Base-by-base conservation (phyloP, 495 filamentous ascomycete genomes). In the Tuber borchii region DNA sequence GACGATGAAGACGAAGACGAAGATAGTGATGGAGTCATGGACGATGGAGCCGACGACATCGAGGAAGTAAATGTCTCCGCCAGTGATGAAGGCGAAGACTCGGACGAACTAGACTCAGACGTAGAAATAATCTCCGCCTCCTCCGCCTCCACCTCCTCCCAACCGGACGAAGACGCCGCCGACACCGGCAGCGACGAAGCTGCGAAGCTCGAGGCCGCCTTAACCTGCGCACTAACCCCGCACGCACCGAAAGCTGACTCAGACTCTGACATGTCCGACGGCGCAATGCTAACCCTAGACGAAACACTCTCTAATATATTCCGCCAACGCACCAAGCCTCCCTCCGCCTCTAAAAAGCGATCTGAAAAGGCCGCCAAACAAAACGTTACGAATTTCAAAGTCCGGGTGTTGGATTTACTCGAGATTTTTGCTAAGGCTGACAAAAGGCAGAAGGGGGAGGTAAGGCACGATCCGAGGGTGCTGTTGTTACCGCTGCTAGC, bases 371-470 rank as follows among this genome's bases (percentile, higher is more conserved):
- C 92, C 82, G 91, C 93, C 75, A 93, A 92, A 80, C 92, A 95
- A 73, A 92, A 88, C n/a, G 92, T 98, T 80, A 85, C 95, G 78
- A 93, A 95, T 84, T 97, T 98, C 89, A 99, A 99, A 87, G 92
- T 91, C 85, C 91, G 94, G 48, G 90, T 97, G 14, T 86, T 99
- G 20, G 95, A 98, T 80, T 86, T 98, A 0, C 87, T 98, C 37
- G 88, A 92, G 76, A 92, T 96, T 76, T 98, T 91, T 83, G 87
- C 94, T 76, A 96, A 93, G 83, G 90, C 93, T 77, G 88, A 93
- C 83, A 89, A 92, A 70, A 83, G 48, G n/a, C 70, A 69, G 20
- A 39, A 74, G 9, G 44, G 87, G 19, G 90, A 90, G 71, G 82
- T 88, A 0, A 31, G 10, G 85, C 93, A 0, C 87, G 90, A 0